Conservation (phyloP, 495 filamentous ascomycete genomes). For the Penicillium ochrochloron region DNA sequence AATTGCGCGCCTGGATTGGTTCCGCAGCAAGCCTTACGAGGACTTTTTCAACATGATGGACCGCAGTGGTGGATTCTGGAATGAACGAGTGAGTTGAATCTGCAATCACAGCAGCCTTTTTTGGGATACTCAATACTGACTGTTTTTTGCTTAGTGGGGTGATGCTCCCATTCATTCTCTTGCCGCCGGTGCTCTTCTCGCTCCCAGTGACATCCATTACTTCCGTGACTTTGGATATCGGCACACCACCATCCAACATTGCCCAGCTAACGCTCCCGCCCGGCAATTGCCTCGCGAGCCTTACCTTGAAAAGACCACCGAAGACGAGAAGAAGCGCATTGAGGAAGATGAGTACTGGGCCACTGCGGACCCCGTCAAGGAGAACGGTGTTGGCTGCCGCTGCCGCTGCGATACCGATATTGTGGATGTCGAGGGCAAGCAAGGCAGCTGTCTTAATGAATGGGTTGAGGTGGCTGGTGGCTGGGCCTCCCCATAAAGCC, state of each 20-base stretch:
- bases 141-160: conserved; percentile 72
- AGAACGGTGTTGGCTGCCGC: conserved; percentile 96
- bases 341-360: conserved; percentile 99
- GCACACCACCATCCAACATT: conserved; percentile 98
- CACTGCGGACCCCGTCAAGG: conserved; percentile 78
- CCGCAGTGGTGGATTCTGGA: conserved; percentile 97
- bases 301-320: conserved; percentile 82
- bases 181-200: conserved; percentile 85
- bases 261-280: conserved; percentile 92
- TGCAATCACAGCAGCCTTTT: background rate
- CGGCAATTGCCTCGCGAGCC: conserved; percentile 82
- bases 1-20: conserved; percentile 93
- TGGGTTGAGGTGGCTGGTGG: conserved; percentile 98
- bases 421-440: conserved; percentile 94
- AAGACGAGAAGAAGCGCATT: conserved; percentile 81
- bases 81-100: conserved; percentile 79
- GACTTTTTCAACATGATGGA: conserved; percentile 99
- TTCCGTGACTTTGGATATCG: conserved; percentile 99
- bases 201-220: conserved; percentile 89
- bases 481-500: conserved; percentile 72
- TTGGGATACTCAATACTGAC: conserved; percentile 10
- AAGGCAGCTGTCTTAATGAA: conserved; percentile 90
- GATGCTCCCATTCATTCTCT: conserved; percentile 99
- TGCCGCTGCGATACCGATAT: conserved; percentile 99
- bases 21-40: conserved; percentile 94